A percentile compares a stretch with the other conserved stretches of the same genome.
Conservation (phyloP, 1,139 yeast genomes). For the Sugiyamaella sp. region DNA sequence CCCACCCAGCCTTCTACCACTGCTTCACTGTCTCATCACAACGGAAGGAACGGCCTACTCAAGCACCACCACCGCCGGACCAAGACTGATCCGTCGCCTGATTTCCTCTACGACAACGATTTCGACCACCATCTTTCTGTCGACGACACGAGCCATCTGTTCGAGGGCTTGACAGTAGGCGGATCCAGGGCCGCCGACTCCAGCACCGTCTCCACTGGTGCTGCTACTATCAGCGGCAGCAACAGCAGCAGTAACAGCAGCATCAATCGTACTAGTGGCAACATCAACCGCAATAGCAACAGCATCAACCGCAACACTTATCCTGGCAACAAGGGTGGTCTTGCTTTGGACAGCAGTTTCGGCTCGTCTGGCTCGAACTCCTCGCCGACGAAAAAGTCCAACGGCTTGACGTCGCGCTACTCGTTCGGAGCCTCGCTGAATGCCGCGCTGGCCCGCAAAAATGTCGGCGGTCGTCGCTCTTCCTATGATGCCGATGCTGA, state of each 20-base stretch:
- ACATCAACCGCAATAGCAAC: slow-evolving; percentile 7
- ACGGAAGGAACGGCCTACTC: slow-evolving; percentile 6
- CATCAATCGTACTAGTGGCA: slow-evolving; percentile 18
- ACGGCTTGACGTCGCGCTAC: slow-evolving; percentile 42
- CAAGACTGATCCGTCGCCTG: slow-evolving; percentile 21
- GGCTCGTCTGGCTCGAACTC: neutral
- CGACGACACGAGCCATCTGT: slow-evolving; percentile 13
- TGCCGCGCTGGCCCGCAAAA: slow-evolving; percentile 23
- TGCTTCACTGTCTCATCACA: slow-evolving; percentile 9
- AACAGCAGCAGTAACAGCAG: slow-evolving; percentile 3
- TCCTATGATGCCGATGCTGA: slow-evolving; percentile 21
- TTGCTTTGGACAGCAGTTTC: neutral
- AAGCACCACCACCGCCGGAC: slow-evolving; percentile 22
- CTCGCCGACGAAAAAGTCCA: slow-evolving; percentile 25
- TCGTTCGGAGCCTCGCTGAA: slow-evolving; percentile 44
- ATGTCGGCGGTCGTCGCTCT: slow-evolving; percentile 2
- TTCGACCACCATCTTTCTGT: slow-evolving; percentile 21
- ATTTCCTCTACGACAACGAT: slow-evolving; percentile 23
- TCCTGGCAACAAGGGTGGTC: neutral
- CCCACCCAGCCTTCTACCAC: slow-evolving; percentile 8
- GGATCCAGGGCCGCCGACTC: neutral
- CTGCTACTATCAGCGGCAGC: neutral
- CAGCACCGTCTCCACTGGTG: slow-evolving; percentile 14
- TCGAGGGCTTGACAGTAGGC: slow-evolving; percentile 20
- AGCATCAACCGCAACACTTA: slow-evolving; percentile 11